Conservation (phyloP, 805 yeast genomes). For the Zygosaccharomyces lentus region DNA sequence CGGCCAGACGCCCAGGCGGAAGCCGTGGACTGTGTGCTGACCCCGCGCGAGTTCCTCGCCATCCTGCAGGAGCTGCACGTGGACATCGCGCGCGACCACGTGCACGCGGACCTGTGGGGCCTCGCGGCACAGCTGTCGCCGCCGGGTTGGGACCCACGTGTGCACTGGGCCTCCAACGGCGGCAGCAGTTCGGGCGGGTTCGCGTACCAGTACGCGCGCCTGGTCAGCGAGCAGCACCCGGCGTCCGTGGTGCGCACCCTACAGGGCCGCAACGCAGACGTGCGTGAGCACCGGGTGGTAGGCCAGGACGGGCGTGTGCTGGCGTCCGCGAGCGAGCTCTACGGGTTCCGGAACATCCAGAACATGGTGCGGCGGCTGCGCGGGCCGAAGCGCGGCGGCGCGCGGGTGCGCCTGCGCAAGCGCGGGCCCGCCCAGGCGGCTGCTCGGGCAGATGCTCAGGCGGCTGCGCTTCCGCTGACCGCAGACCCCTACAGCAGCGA, state of each 20-base stretch:
- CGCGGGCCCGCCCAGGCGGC: slow-evolving; percentile 20
- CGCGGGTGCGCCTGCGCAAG: slow-evolving; percentile 5
- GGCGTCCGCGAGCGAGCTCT: slow-evolving; percentile 61
- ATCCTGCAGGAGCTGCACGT: slow-evolving; percentile 54
- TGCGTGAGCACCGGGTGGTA: slow-evolving; percentile 61
- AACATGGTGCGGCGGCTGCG: slow-evolving; percentile 82
- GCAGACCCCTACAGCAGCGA: slow-evolving; percentile 69
- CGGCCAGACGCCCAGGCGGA: slow-evolving; percentile 67
- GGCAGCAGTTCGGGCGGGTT: slow-evolving; percentile 93
- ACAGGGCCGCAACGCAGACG: slow-evolving; percentile 71
- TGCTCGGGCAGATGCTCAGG: too few relatives aligned
- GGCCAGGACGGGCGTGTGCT: slow-evolving; percentile 37
- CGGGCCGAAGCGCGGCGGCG: background rate
- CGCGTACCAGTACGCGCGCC: slow-evolving; percentile 60
- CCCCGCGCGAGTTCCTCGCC: slow-evolving; percentile 81
- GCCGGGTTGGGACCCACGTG: slow-evolving; percentile 36
- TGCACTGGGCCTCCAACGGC: slow-evolving; percentile 66
- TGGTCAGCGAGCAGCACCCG: slow-evolving; percentile 33
- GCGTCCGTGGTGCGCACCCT: slow-evolving; percentile 37
- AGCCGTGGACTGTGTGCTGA: slow-evolving; percentile 87
- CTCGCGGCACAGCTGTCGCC: slow-evolving; percentile 20
- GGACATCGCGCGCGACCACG: slow-evolving; percentile 29
- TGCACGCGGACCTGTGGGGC: slow-evolving; percentile 2
- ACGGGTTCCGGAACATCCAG: slow-evolving; percentile 93
- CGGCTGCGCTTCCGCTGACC: too few relatives aligned